phyloP scores from a whole-genome alignment of 768 basidiomycete genomes.

The Tephrocybe sp. region DNA sequence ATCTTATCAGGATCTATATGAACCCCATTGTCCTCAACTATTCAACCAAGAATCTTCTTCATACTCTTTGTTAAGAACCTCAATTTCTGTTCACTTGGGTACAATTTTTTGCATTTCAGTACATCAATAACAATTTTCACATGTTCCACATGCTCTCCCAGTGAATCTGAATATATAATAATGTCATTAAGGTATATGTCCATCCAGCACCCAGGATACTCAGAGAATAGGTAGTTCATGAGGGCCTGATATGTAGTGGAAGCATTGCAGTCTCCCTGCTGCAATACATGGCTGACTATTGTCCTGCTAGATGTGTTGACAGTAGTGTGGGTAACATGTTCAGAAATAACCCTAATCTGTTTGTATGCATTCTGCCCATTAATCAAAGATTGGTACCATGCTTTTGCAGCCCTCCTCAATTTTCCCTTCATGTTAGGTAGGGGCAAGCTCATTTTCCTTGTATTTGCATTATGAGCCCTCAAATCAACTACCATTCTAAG shows the following conservation, averaged over 20 bases:
- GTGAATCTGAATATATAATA: not conserved
- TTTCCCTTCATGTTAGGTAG: not conserved
- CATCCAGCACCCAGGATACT: constrained; percentile 3
- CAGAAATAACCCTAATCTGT: constrained; percentile 6
- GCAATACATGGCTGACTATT: not conserved
- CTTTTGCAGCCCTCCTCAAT: not conserved
- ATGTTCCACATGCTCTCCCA: not conserved
- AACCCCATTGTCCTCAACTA: not conserved
- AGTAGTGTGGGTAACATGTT: not conserved
- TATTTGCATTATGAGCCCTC: constrained; percentile 10
- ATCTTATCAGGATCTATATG: too few relatives aligned
- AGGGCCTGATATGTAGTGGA: too few relatives aligned
- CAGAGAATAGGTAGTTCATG: constrained; percentile 4
- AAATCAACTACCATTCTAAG: too few relatives aligned
- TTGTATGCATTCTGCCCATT: constrained; percentile 9
- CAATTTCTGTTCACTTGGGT: too few relatives aligned
- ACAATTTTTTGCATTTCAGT: too few relatives aligned
- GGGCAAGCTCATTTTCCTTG: constrained; percentile 5
- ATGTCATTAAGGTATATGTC: too few relatives aligned
- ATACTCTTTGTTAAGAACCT: too few relatives aligned
- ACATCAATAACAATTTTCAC: too few relatives aligned
- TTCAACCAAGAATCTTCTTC: not conserved
- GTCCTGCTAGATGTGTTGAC: constrained; percentile 10
- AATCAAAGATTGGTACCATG: not conserved
- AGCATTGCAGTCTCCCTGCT: constrained; percentile 4